Evolutionary conservation across 768 basidiomycete species (phyloP).

Genomic region (Naganishia randhawae): DNA sequence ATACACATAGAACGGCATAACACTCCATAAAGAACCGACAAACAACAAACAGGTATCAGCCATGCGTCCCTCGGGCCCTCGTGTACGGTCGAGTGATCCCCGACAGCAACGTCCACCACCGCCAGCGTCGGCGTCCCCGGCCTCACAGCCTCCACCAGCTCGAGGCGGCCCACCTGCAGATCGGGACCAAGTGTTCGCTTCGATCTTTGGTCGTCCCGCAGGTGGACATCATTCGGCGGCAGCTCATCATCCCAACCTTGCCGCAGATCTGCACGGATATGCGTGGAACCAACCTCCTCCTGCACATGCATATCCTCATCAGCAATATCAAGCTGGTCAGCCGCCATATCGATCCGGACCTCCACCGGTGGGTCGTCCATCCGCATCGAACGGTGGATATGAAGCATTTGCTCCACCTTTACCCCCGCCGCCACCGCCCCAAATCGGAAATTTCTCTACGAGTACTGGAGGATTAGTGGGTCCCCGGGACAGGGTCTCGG

Average conservation of each 20-base stretch:
- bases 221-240: slow-evolving; percentile 43
- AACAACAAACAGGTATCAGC: neutral
- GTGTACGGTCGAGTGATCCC: slow-evolving; percentile 15
- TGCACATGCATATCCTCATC: neutral
- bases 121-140: neutral
- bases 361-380: slow-evolving; percentile 13
- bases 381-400: slow-evolving; percentile 40
- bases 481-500: neutral
- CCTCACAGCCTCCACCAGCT: slow-evolving; percentile 1
- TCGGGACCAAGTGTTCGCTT: slow-evolving; percentile 48
- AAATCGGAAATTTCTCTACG: neutral
- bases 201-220: slow-evolving; percentile 49
- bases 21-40: neutral
- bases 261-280: neutral
- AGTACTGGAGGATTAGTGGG: neutral
- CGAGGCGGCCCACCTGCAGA: slow-evolving; percentile 21
- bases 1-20: slow-evolving; percentile 1
- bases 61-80: slow-evolving; percentile 20
- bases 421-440: slow-evolving; percentile 25
- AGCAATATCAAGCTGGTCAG: neutral
- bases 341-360: slow-evolving; percentile 1
- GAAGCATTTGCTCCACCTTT: slow-evolving; percentile 42
- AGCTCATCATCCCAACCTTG: slow-evolving; percentile 14
- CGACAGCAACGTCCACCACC: slow-evolving; percentile 15
- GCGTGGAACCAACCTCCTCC: neutral